Evolutionary conservation across 768 basidiomycete genomes (phyloP), one percentile per base, ranked within the genome.

Genomic region (Piloderma croceum): DNA sequence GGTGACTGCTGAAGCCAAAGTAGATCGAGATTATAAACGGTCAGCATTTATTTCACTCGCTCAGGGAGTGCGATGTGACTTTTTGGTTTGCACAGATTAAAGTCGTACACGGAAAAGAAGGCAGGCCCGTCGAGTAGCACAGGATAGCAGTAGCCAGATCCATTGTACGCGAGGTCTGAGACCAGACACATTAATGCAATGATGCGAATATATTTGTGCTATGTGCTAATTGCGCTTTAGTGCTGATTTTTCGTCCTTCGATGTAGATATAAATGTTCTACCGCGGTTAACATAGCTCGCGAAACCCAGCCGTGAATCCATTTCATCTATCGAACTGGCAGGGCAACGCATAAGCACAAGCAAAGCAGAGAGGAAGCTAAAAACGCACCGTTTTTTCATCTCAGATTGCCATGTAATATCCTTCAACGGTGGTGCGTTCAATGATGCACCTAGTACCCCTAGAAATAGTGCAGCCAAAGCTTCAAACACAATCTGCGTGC

Each of bases 361-460:
- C 9, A 9, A 29, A 9, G 9, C 27, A 29, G 27, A 9, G 10
- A 29, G 10, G 9, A 15, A 35, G 10, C 18, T n/a, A 9, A 20
- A 22, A 13, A 61, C 77, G 49, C 50, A 89, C 89, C 81, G 73
- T 55, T 74, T 81, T 51, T 74, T 75, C 89, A 91, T 91, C 63
- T 93, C 89, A 50, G 84, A 88, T 13, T 86, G 76, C 90, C 88
- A 92, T 24, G 83, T 83, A 44, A 90, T 86, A 52, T 90, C 85
- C 50, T 82, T 87, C 24, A 90, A 62, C 23, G 69, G 57, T 1
- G 86, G 76, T 6, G 82, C 71, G 48, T 74, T 81, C 44, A 86
- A 51, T n/a, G 78, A 76, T 23, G 85, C 83, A 6, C 87, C 89
- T 3, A 89, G 43, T 15, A 77, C 80, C 17, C 87, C 86, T 7